Base-by-base conservation (phyloP, 73 alveolate species). In the Effrenium voratum region DNA sequence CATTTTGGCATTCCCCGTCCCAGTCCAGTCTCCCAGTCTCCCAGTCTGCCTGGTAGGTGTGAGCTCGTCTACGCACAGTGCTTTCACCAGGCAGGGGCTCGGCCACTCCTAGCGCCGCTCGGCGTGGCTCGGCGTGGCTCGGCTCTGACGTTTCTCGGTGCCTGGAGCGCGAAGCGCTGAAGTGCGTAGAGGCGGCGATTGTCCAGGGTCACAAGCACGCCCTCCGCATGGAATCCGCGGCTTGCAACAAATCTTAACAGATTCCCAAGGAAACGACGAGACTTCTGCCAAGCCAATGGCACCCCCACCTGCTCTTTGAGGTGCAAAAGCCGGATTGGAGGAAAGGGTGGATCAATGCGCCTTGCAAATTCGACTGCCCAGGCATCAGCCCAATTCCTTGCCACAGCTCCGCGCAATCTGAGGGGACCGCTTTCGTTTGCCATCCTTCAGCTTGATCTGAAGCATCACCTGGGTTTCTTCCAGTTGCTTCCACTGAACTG, bases 121-220 rank as follows among this genome's bases (percentile, higher is more conserved):
- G 22, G 77, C n/a, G 1, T 68, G 0, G 12, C 26, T 12, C 8
- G 63, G 63, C 63, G 77, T 41, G 44, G 12, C 22, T 12, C 12
- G 30, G 68, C 68, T 66, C 41, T 66, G 79, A 30, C 91, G 30
- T 45, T 19, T 34, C 45, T 12, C 6, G 19, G 3, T 36, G 49
- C 98, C 98, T 92, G 98, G 41, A 92, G 63, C 41, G 98, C 98
- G 46, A 92, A 75, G 41, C 98, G 98, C 98, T 92, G 98, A 66
- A 92, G 63, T 43, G 98, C 98, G 66, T 92, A 92, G 32, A 92
- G 91, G 90, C 98, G 91, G 13, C 98, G 98, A 49, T 92, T 92
- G 98, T 92, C 98, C 90, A 92, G 60, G 44, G 98, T 92, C 49
- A 92, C 98, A 26, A 92, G 98, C 49, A 92, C 98, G 92, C 92